Evolutionary conservation across 176 grass and related monocot species (phyloP).

Genomic region (Stipa capillata): DNA sequence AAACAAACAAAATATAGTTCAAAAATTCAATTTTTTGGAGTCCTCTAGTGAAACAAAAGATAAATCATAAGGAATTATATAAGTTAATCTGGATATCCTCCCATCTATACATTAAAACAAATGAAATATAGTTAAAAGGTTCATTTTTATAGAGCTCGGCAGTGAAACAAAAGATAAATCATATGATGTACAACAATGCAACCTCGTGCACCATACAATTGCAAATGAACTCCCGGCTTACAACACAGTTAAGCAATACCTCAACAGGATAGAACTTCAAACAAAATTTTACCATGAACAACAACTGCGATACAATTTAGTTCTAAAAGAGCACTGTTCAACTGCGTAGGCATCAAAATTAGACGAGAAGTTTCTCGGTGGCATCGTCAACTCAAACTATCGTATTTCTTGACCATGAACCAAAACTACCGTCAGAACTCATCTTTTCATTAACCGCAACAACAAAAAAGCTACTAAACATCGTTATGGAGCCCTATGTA

Average conservation of each 20-base stretch:
- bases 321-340: neutral
- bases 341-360: neutral
- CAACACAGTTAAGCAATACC: neutral
- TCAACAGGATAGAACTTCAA: neutral
- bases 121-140: neutral
- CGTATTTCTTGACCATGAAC: neutral
- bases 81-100: neutral
- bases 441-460: neutral
- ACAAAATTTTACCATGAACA: neutral
- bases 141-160: neutral
- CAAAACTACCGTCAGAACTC: neutral
- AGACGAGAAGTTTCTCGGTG: neutral
- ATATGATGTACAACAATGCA: neutral
- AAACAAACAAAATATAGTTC: neutral
- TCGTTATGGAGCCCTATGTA: neutral
- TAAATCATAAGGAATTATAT: neutral
- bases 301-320: neutral
- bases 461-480: neutral
- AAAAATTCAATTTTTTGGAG: neutral
- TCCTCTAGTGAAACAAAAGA: neutral
- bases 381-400: neutral
- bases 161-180: neutral
- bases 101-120: neutral
- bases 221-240: neutral
- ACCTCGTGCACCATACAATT: neutral